Percentiles rank a stretch among this genome's conserved stretches.
phyloP scores from a whole-genome alignment of 73 alveolate genomes.

The Durusdinium trenchii region DNA sequence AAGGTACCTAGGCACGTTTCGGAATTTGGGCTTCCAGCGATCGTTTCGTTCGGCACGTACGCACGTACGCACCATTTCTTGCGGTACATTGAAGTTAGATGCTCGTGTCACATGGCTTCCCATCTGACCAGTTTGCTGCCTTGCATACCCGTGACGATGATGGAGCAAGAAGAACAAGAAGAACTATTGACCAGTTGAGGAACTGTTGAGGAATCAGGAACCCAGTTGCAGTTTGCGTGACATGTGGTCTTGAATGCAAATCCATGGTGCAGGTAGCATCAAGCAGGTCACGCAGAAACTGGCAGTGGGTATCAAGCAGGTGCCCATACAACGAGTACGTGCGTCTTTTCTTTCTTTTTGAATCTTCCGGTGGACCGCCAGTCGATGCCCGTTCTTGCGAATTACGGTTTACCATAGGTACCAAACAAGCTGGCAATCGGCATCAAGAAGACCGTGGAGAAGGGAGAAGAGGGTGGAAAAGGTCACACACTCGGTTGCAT shows the following conservation, averaged over 20 bases:
- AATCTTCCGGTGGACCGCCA: not conserved
- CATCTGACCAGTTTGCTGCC: too few species aligned
- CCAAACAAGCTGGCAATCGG: slow-evolving; percentile 87
- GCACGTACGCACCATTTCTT: not conserved
- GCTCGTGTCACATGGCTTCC: too few species aligned
- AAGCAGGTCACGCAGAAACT: slow-evolving; percentile 87
- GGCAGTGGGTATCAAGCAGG: slow-evolving; percentile 75
- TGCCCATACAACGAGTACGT: not conserved
- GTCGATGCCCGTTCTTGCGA: not conserved
- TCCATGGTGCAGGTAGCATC: slow-evolving; percentile 20
- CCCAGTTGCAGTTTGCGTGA: not conserved
- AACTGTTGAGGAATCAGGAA: not conserved
- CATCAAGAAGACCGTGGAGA: slow-evolving; percentile 88
- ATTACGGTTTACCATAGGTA: not conserved
- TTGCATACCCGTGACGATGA: too few species aligned
- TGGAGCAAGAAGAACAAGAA: too few species aligned
- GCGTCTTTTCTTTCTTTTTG: not conserved
- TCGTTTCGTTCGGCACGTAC: too few species aligned
- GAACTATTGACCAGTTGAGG: too few species aligned
- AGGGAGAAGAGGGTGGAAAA: slow-evolving; percentile 92
- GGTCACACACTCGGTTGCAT: slow-evolving; percentile 36
- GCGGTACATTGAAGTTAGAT: not conserved
- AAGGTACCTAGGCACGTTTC: not conserved
- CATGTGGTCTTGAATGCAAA: not conserved
- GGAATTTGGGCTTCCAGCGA: not conserved